Evolutionary conservation across 2,329 filamentous ascomycete genomes (phyloP), one percentile per base, ranked within the genome.

Genomic region (Hypoxylon sp.): DNA sequence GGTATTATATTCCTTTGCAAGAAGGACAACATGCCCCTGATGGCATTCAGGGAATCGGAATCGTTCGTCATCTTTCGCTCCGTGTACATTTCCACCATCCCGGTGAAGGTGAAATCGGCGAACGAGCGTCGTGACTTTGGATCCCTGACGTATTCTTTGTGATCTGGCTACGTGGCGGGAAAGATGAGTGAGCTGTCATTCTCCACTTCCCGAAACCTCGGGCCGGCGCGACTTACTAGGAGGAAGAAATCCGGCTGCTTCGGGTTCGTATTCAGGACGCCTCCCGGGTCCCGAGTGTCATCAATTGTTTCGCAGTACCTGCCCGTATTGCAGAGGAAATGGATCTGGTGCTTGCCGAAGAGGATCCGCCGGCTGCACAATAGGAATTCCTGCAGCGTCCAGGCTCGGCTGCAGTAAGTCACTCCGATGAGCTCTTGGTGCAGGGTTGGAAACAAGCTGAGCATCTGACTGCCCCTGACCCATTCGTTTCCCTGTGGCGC

Each of bases 11-110:
- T 19, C 26, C 28, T 57, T 17, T 50, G 20, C 17, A 56, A 17
- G 17, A 37, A 43, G 17, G 46, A 50, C 24, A 57, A 19, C 55
- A 51, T 57, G 4, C 47, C 46, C n/a, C 10, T 24, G 13, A 44
- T 19, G 2, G 47, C 47, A 37, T 51, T 51, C 19, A 57, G 13
- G 13, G 47, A 58, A 39, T 46, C 55, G 7, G 39, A 51, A n/a
- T 51, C 39, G 26, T 51, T 46, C 6, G 55, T 58, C 55, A 58
- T 44, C 37, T 20, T 44, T 3, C 47, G 55, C 2, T 44, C 37
- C 8, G 55, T 51, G 20, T 58, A 58, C 47, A 50, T 34, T n/a
- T 57, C 46, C 13, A 57, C 22, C 11, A 57, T 34, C 34, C 46
- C 17, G 32, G 32, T 22, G 37, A 51, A 51, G 17, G 19, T 46